phyloP scores from a whole-genome alignment of 805 yeast genomes.

The Suhomyces sp. region DNA sequence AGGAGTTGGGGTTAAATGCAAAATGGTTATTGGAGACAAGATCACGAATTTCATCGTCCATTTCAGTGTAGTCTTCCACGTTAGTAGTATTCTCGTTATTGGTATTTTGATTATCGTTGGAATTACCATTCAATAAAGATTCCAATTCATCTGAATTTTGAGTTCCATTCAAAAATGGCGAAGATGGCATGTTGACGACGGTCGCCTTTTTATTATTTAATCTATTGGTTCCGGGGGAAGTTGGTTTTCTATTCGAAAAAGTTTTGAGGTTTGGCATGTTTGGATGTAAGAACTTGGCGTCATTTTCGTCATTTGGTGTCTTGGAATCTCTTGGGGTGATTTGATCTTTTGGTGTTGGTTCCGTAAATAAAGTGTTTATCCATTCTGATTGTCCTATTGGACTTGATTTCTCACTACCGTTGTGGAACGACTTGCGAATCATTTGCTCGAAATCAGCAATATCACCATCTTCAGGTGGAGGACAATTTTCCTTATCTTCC shows the following conservation, averaged over 20 bases:
- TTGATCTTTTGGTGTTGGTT: conserved; percentile 39
- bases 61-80: conserved; percentile 11
- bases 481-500: conserved; percentile 26
- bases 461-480: conserved; percentile 15
- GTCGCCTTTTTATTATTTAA: conserved; percentile 18
- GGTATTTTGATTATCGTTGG: neutral
- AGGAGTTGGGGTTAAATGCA: conserved; percentile 17
- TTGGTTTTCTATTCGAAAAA: conserved; percentile 21
- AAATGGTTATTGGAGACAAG: conserved; percentile 12
- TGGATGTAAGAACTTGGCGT: conserved; percentile 16
- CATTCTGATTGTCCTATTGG: conserved; percentile 39
- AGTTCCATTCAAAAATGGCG: conserved; percentile 29
- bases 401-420: conserved; percentile 28
- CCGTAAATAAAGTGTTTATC: conserved; percentile 42
- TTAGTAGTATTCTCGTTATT: neutral
- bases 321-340: conserved; percentile 19
- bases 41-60: conserved; percentile 20
- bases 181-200: conserved; percentile 39
- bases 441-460: conserved; percentile 21
- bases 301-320: conserved; percentile 18
- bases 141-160: conserved; percentile 14
- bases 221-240: conserved; percentile 19
- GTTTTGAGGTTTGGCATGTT: conserved; percentile 30
- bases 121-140: conserved; percentile 13
- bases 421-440: conserved; percentile 21